Conservation (phyloP, 2,329 filamentous ascomycete species). For the Stagonosporopsis chrysanthemi region DNA sequence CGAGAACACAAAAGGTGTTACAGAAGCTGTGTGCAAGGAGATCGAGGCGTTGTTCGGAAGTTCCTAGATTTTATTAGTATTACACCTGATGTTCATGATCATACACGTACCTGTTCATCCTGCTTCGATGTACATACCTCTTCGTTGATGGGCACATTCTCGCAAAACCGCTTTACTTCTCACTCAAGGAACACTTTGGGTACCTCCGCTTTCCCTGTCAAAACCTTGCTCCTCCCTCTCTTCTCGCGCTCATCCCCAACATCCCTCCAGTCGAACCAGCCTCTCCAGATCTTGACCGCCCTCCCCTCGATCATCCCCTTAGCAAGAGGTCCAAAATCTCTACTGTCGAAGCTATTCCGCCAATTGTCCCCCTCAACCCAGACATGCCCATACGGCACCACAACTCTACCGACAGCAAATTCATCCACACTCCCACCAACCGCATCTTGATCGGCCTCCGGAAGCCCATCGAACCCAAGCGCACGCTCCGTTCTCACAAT, state of each 20-base stretch:
- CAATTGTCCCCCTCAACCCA: constrained; percentile 95
- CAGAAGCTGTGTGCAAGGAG: constrained; percentile 63
- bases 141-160: neutral
- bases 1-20: constrained; percentile 65
- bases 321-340: constrained; percentile 86
- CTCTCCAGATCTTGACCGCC: constrained; percentile 73
- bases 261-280: constrained; percentile 57
- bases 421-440: constrained; percentile 21
- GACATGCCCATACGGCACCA: constrained; percentile 82
- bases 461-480: constrained; percentile 43
- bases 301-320: constrained; percentile 76
- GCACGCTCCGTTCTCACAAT: constrained; percentile 18
- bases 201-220: constrained; percentile 40
- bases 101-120: constrained; percentile 16
- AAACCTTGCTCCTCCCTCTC: constrained; percentile 52
- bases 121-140: neutral
- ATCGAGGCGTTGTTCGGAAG: constrained; percentile 54
- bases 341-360: constrained; percentile 79
- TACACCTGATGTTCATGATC: neutral
- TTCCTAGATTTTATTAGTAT: constrained; percentile 15
- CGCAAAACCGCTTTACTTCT: neutral
- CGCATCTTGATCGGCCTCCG: constrained; percentile 25
- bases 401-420: constrained; percentile 51
- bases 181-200: constrained; percentile 36
- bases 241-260: constrained; percentile 55